Conservation (phyloP, 345 rosid genomes). For the Pseudoturritis turrita region DNA sequence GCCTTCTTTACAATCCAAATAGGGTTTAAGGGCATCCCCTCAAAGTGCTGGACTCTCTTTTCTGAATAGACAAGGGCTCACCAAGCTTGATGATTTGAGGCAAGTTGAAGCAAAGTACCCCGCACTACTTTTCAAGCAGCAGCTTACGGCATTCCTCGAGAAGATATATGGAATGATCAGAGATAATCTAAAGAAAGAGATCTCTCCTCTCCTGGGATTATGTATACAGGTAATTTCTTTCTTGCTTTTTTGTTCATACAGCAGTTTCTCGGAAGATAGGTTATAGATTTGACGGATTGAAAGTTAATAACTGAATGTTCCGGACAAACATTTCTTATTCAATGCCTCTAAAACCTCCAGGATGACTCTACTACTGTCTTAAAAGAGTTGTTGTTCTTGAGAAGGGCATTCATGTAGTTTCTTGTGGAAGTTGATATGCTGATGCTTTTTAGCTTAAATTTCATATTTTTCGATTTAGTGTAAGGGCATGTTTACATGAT, state of each 20-base stretch:
- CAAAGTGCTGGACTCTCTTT: conserved; percentile 86
- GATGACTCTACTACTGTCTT: background rate
- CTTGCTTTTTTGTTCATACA: conserved; percentile 14
- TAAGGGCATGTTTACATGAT: conserved; percentile 13
- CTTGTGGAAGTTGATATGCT: background rate
- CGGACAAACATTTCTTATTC: background rate
- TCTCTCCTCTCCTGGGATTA: conserved; percentile 89
- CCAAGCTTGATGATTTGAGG: conserved; percentile 76
- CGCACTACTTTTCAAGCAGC: conserved; percentile 93
- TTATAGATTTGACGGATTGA: background rate
- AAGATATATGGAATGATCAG: conserved; percentile 99
- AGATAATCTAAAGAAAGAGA: conserved; percentile 94
- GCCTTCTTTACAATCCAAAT: conserved; percentile 25
- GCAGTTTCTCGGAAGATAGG: background rate
- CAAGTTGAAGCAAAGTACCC: conserved; percentile 99
- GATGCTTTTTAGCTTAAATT: background rate
- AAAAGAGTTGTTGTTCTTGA: background rate
- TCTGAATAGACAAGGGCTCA: conserved; percentile 64
- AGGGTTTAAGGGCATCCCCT: conserved; percentile 88
- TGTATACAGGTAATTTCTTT: conserved; percentile 80
- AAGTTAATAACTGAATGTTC: background rate
- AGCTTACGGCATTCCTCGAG: conserved; percentile 98
- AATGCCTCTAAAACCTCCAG: background rate
- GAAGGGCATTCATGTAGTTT: background rate
- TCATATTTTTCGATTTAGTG: background rate